phyloP scores from a whole-genome alignment of 2,329 filamentous ascomycete species.

The Bisporella sp. region DNA sequence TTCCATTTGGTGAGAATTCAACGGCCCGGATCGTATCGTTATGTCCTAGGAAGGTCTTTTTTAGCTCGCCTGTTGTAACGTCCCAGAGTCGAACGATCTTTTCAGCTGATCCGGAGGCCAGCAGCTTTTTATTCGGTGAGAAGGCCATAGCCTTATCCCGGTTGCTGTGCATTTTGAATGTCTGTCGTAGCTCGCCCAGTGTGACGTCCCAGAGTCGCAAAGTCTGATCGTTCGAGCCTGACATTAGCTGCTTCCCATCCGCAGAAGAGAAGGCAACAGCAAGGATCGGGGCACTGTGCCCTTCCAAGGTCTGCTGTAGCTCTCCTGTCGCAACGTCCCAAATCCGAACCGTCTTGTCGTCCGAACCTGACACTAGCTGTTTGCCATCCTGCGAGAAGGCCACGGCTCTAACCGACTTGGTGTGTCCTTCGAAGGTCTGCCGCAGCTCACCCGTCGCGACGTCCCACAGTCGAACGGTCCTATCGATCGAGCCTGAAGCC shows the following conservation, averaged over 20 bases:
- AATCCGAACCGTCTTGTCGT: neutral
- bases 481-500: neutral
- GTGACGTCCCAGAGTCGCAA: neutral
- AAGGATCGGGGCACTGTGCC: conserved; percentile 1
- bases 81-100: conserved; percentile 11
- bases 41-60: neutral
- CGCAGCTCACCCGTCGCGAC: neutral
- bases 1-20: neutral
- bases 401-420: neutral
- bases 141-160: neutral
- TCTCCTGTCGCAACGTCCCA: neutral
- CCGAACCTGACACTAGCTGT: neutral
- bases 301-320: conserved; percentile 1
- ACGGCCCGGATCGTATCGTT: neutral
- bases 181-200: conserved; percentile 1
- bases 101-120: neutral
- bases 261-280: neutral
- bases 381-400: conserved; percentile 1
- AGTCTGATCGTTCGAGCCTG: conserved; percentile 1
- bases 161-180: conserved; percentile 2
- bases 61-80: neutral
- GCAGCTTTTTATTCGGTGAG: no score
- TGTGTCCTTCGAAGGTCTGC: conserved; percentile 11
- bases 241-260: neutral
- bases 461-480: conserved; percentile 1